A percentile compares a stretch with the other conserved stretches of the same genome.
Evolutionary conservation across 108 stramenopile species (phyloP).

Genomic region (Skeletonema menzelii): DNA sequence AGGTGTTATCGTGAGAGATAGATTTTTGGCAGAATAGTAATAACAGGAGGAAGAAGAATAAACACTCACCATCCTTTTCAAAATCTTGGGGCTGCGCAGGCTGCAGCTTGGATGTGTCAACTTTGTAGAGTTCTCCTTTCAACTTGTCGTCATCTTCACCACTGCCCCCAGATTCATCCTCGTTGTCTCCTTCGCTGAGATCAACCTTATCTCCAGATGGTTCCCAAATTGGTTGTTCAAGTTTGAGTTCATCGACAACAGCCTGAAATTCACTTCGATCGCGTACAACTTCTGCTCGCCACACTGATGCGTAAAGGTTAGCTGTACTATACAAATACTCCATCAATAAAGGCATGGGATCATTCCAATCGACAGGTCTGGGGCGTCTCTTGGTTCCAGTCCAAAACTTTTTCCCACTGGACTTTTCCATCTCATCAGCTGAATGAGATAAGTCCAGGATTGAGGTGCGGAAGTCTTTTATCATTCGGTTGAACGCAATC

Average conservation of each 20-base stretch:
- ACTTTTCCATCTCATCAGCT: slow-evolving; percentile 55
- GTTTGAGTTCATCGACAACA: slow-evolving; percentile 35
- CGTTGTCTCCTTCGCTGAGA: slow-evolving; percentile 47
- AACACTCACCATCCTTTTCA: slow-evolving; percentile 67
- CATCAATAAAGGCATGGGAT: slow-evolving; percentile 57
- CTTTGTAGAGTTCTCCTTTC: slow-evolving; percentile 46
- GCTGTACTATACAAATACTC: slow-evolving; percentile 72
- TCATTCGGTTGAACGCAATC: slow-evolving; percentile 52
- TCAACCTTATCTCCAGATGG: slow-evolving; percentile 54
- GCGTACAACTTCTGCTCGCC: slow-evolving; percentile 47
- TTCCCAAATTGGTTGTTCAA: slow-evolving; percentile 60
- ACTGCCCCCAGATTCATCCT: slow-evolving; percentile 55
- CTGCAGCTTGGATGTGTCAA: slow-evolving; percentile 48
- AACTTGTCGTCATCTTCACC: slow-evolving; percentile 66
- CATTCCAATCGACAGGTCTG: slow-evolving; percentile 59
- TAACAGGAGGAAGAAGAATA: neutral
- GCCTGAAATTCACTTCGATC: slow-evolving; percentile 45
- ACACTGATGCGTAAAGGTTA: slow-evolving; percentile 65
- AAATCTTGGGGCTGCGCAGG: slow-evolving; percentile 67
- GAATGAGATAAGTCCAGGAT: slow-evolving; percentile 48
- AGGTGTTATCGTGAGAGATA: neutral
- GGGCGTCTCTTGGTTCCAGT: slow-evolving; percentile 85
- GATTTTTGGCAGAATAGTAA: neutral
- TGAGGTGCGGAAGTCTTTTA: slow-evolving; percentile 52
- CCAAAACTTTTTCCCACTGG: slow-evolving; percentile 64